Conservation (phyloP, 2,329 filamentous ascomycete species). For the Exophiala oligosperma region DNA sequence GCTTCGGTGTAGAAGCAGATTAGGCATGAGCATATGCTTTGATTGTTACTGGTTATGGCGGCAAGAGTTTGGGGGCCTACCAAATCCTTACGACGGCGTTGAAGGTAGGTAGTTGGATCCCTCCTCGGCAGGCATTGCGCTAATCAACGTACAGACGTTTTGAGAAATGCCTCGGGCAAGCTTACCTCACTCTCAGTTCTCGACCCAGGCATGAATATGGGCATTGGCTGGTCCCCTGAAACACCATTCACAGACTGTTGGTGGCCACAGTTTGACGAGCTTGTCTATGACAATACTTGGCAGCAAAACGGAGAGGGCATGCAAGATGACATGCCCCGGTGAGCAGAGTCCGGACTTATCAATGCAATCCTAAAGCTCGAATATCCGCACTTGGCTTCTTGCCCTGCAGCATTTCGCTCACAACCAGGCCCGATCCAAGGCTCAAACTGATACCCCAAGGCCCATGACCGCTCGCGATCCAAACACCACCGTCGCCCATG, state of each 20-base stretch:
- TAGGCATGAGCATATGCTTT: conserved; percentile 16
- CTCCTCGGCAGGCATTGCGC: background rate
- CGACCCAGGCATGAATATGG: conserved; percentile 12
- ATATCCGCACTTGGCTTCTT: conserved; percentile 51
- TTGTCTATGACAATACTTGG: conserved; percentile 6
- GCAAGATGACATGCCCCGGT: background rate
- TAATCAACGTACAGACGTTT: conserved; percentile 8
- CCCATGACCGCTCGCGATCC: conserved; percentile 70
- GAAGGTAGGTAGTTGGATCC: conserved; percentile 8
- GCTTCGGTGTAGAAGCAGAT: conserved; percentile 15
- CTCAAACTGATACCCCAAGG: conserved; percentile 70
- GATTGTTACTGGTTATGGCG: conserved; percentile 22
- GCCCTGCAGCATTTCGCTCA: conserved; percentile 69
- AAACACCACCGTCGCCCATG: conserved; percentile 59
- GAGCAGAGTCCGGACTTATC: background rate
- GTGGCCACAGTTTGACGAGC: conserved; percentile 15
- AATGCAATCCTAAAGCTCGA: background rate
- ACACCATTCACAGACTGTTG: conserved; percentile 18
- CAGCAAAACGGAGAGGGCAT: background rate
- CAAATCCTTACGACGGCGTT: conserved; percentile 14
- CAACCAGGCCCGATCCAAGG: conserved; percentile 68
- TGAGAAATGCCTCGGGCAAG: conserved; percentile 1
- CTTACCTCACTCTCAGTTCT: background rate
- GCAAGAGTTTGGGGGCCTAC: conserved; percentile 15
- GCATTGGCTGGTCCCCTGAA: conserved; percentile 17